These are phyloP conservation scores for Candida sp. DNA, from an alignment of 1,139 yeast genomes.

Conservation along the genomic window DNA sequence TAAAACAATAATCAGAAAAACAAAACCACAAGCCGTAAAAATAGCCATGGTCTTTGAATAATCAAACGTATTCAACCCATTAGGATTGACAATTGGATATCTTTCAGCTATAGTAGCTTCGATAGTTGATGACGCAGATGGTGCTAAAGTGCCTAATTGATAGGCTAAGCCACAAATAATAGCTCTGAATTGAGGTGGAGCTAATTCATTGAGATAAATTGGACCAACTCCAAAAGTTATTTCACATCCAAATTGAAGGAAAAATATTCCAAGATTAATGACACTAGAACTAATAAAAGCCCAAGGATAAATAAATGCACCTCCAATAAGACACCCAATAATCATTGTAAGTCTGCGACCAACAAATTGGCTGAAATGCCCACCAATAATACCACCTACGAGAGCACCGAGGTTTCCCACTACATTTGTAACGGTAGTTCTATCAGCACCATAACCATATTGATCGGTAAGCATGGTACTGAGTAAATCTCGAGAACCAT, in stretches of 20 bases:
- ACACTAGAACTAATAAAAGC: slow-evolving; percentile 70
- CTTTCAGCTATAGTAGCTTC: slow-evolving; percentile 71
- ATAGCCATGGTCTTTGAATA: slow-evolving; percentile 69
- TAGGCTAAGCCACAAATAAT: slow-evolving; percentile 74
- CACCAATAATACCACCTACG: slow-evolving; percentile 31
- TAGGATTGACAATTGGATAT: slow-evolving; percentile 41
- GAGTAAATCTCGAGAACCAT: slow-evolving; percentile 38
- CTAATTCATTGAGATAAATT: slow-evolving; percentile 69
- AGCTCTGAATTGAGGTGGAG: slow-evolving; percentile 73
- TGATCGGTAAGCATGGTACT: slow-evolving; percentile 33
- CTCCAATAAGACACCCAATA: slow-evolving; percentile 63
- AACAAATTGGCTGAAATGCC: slow-evolving; percentile 32
- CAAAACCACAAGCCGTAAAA: slow-evolving; percentile 77
- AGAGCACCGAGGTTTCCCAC: slow-evolving; percentile 39
- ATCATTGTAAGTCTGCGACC: slow-evolving; percentile 38
- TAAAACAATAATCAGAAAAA: slow-evolving; percentile 51
- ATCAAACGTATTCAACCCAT: slow-evolving; percentile 16
- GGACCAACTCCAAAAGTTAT: slow-evolving; percentile 92
- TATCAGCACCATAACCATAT: slow-evolving; percentile 21
- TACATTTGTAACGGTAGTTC: slow-evolving; percentile 33
- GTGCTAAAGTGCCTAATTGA: slow-evolving; percentile 81
- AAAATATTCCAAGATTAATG: slow-evolving; percentile 73
- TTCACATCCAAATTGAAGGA: slow-evolving; percentile 77
- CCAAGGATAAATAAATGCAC: slow-evolving; percentile 68
- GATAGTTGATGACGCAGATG: slow-evolving; percentile 82